Evolutionary conservation across 2,329 filamentous ascomycete genomes (phyloP).

Genomic region (Ceratocystis variospora): DNA sequence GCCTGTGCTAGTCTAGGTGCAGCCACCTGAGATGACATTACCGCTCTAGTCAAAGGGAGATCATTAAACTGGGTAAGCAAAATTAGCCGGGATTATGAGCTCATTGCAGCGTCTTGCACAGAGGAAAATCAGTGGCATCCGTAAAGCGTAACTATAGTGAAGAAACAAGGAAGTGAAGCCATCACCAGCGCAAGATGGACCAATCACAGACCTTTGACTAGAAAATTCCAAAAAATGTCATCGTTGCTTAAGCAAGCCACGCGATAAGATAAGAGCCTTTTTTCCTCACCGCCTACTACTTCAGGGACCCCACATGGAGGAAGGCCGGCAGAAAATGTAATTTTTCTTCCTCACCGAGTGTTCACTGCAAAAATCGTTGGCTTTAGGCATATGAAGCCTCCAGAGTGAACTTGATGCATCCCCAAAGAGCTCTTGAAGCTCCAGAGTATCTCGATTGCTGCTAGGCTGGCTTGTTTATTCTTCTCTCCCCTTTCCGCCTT

Average conservation of each 20-base stretch:
- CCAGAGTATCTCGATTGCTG: not conserved
- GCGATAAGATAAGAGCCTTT: constrained; percentile 18
- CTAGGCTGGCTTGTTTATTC: not conserved
- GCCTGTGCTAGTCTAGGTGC: constrained; percentile 17
- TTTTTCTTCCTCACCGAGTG: constrained; percentile 13
- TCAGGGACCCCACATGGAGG: constrained; percentile 7
- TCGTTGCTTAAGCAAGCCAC: not conserved
- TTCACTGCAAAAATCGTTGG: not conserved
- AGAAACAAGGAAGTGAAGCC: constrained; percentile 9
- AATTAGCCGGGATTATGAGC: not conserved
- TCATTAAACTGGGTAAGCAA: constrained; percentile 1
- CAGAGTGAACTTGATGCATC: not conserved
- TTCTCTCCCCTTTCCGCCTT: not conserved
- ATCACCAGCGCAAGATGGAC: constrained; percentile 1
- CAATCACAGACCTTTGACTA: constrained; percentile 9
- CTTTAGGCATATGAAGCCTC: not conserved
- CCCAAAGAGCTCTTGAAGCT: constrained; percentile 2
- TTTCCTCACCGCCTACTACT: constrained; percentile 13
- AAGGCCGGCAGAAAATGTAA: constrained; percentile 16
- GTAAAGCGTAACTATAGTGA: not conserved
- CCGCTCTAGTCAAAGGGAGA: not conserved
- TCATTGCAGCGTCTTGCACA: not conserved
- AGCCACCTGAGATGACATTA: constrained; percentile 17
- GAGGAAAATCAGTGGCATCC: not conserved
- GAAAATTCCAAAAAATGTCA: constrained; percentile 15